Percentiles rank a stretch among this genome's conserved stretches.
Conservation (phyloP, 495 filamentous ascomycete genomes). For the Xylaria flabelliformis region DNA sequence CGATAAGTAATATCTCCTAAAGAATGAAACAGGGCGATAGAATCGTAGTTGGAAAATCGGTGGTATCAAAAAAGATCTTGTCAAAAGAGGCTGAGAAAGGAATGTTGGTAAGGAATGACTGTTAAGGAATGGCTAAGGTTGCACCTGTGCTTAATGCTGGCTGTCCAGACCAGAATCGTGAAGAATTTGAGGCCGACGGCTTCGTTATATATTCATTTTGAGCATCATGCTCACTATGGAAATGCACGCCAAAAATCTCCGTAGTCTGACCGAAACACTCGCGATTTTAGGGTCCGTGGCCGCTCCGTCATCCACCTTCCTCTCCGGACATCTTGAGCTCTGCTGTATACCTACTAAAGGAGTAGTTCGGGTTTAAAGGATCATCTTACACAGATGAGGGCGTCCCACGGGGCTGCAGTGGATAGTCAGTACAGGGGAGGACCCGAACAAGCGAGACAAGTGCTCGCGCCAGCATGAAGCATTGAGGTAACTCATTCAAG, state of each 20-base stretch:
- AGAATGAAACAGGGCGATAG: neutral
- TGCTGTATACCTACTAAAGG: neutral
- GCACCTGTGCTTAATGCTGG: slow-evolving; percentile 5
- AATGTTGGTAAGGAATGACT: slow-evolving; percentile 21
- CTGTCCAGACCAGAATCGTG: neutral
- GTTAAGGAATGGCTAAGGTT: slow-evolving; percentile 17
- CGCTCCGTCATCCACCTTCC: slow-evolving; percentile 2
- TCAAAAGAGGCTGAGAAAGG: slow-evolving; percentile 6
- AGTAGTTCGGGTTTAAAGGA: neutral
- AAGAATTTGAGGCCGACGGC: neutral
- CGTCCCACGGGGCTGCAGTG: neutral
- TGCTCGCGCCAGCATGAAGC: neutral
- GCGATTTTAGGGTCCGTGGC: neutral
- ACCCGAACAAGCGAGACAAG: neutral
- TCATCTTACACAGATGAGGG: neutral
- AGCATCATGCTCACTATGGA: neutral
- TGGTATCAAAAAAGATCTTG: neutral
- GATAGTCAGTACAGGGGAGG: neutral
- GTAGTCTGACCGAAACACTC: neutral
- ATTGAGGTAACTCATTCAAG: slow-evolving; percentile 6
- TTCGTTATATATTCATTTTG: slow-evolving; percentile 6
- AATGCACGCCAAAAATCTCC: neutral
- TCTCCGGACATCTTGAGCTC: neutral
- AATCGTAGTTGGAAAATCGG: slow-evolving; percentile 2
- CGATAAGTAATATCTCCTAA: slow-evolving; percentile 3